phyloP scores from a whole-genome alignment of 108 stramenopile genomes.

The Hondaea fermentalgiana region DNA sequence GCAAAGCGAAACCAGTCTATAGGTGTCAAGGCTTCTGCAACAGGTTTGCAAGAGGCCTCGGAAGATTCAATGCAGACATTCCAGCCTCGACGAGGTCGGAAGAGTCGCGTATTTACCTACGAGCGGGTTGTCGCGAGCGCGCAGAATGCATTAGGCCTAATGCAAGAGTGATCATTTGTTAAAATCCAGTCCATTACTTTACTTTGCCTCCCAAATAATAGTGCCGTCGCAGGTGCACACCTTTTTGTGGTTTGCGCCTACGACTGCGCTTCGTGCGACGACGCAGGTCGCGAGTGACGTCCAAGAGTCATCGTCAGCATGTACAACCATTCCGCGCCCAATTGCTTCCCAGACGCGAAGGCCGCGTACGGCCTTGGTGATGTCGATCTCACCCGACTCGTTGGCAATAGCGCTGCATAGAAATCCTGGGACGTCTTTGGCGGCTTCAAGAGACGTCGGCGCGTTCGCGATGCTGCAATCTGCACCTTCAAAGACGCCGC shows the following conservation, averaged over 20 bases:
- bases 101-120: neutral
- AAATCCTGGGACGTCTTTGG: neutral
- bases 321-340: neutral
- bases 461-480: neutral
- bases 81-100: neutral
- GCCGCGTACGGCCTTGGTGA: neutral
- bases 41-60: neutral
- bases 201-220: conserved; percentile 6
- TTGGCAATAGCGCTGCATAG: neutral
- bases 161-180: too few relatives aligned
- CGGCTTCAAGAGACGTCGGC: neutral
- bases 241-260: conserved; percentile 12
- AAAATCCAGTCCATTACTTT: neutral
- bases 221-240: conserved; percentile 15
- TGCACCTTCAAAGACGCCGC: neutral
- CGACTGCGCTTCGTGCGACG: neutral
- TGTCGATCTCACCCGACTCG: neutral
- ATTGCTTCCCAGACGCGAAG: neutral
- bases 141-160: neutral
- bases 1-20: neutral
- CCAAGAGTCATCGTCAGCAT: neutral
- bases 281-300: neutral
- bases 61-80: neutral
- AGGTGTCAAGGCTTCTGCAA: neutral
- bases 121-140: neutral